A percentile compares a stretch with the other conserved stretches of the same genome.
Evolutionary conservation across 129 eudicot species (phyloP).

Genomic region (Chrysanthemum lavandulifolium): DNA sequence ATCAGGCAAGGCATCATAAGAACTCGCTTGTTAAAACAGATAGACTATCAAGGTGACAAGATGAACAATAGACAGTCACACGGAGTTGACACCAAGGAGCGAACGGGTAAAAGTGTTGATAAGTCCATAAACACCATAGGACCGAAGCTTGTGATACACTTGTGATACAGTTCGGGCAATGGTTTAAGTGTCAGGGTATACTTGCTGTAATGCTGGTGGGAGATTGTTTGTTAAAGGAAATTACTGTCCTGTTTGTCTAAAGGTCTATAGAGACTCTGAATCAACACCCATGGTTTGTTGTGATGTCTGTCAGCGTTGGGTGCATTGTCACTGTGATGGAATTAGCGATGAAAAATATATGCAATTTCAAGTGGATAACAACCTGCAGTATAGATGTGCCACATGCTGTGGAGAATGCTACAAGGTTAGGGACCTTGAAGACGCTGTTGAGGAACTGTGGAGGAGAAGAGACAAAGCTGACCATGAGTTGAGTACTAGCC

Average conservation of each 20-base stretch:
- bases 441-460: no score
- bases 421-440: no score
- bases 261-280: neutral
- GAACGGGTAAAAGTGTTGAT: neutral
- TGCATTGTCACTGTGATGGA: neutral
- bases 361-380: neutral
- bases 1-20: conserved; percentile 48
- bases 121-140: no score
- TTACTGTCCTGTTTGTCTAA: neutral
- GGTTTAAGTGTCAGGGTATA: neutral
- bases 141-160: no score
- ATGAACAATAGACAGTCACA: conserved; percentile 47
- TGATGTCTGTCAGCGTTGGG: neutral
- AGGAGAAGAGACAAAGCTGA: no score
- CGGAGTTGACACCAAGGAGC: conserved; percentile 28
- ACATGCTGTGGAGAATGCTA: no score
- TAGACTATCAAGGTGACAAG: conserved; percentile 40
- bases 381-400: neutral
- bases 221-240: neutral
- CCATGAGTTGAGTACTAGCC: no score
- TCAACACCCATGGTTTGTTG: neutral
- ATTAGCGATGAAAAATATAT: neutral
- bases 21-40: conserved; percentile 43
- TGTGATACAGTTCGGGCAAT: no score
- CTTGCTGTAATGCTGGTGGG: neutral